Evolutionary conservation across 805 yeast genomes (phyloP), one percentile per base, ranked within the genome.

Genomic region (Debaryomyces tyrocola): DNA sequence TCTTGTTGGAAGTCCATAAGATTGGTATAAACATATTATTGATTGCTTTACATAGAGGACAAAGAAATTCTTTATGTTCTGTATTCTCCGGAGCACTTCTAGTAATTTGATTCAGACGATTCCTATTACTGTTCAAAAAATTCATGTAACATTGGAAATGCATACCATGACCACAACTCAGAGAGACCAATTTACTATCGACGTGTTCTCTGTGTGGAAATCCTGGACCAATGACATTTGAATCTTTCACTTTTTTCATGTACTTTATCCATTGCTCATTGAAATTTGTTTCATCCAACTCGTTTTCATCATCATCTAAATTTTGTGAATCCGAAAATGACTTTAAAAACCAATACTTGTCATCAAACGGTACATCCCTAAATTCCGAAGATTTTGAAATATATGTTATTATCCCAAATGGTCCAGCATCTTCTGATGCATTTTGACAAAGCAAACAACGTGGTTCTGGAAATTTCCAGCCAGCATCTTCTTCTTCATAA

Each of bases 111-210:
- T 77, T 80, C 54, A 79, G 82, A 12, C 84, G 75, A 6, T 74
- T 65, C 43, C 79, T 70, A 37, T 77, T 73, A n/a, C 84, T 77
- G 28, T 73, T 70, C 57, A 85, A 63, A 57, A 82, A 87, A 47
- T 82, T 82, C 44, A 80, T 64, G 57, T 84, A 85, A 60, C 99
- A 92, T 14, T 79, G 74, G 50, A 79, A 82, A 63, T 92, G 99
- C 84, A 92, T 85, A 1, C 96, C 95, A 66, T 92, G 99, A 1
- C 97, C 96, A 70, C 99, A 92, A 43, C 96, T 85, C 49, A 82
- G 78, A 3, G 85, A 73, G 1, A 86, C 76, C 6, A 78, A 62
- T 46, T 74, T 73, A 40, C 69, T 68, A 35, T 78, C 73, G 35
- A 67, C 66, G 37, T 59, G 60, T 17, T 63, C 63, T 15, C 60